Evolutionary conservation across 2,329 filamentous ascomycete genomes (phyloP), one percentile per base, ranked within the genome.

Genomic region (Elsinoe necatrix): DNA sequence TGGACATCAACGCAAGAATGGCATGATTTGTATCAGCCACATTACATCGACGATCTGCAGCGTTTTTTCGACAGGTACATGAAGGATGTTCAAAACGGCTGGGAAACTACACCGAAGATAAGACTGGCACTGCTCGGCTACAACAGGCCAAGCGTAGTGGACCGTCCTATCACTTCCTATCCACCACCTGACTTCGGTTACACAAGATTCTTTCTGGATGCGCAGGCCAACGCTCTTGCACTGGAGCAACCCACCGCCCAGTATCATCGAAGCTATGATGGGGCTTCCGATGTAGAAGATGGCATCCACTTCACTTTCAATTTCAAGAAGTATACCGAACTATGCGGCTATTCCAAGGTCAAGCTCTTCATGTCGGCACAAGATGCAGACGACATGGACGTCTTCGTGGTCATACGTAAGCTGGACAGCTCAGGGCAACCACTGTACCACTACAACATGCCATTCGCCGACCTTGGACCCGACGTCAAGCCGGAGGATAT

Each of bases 341-440:
- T 78, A 0, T 69, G 75, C 9, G 76, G 75, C 0, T 61, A 75
- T 0, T 69, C 76, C 7, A 77, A 77, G 61, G 72, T 73, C 0
- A 63, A 72, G 0, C 63, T 79, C 0, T 75, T 73, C 64, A 72
- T 78, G 65, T 74, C 72, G 4, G 62, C 65, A 1, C n/a, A n/a
- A n/a, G 67, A 70, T 9, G 63, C 65, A 12, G 68, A 78, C 52
- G 77, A 78, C 58, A 70, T 78, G 58, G 70, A 67, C 21, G 69
- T 77, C 1, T 77, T 71, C 51, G 65, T 76, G 3, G 68, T 73
- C 6, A 54, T 78, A 2, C 68, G 73, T 4, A 79, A 79, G 62
- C 62, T 68, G n/a, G 72, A 74, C 47, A 68, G 64, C 11, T 61
- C 72, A 3, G 75, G 76, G 1, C 74, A 75, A 14, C 60, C 67